Conservation (phyloP, 202 grass and related monocot species). For the Setaria viridis region DNA sequence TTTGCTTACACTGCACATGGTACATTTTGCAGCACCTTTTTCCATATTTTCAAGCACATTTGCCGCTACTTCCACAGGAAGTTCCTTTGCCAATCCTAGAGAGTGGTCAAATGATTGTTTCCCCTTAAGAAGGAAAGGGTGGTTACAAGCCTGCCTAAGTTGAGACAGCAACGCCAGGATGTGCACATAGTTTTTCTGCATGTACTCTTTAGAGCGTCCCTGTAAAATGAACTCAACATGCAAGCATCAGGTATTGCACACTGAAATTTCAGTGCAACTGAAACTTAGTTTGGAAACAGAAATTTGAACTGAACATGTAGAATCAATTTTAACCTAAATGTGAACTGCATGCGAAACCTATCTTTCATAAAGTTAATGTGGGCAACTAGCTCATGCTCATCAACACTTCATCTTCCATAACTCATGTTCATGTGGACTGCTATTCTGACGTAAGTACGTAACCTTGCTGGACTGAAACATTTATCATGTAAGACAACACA, state of each 20-base stretch:
- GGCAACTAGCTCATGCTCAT: background rate
- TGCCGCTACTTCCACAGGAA: constrained; percentile 57
- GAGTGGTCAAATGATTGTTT: constrained; percentile 51
- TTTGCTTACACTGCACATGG: constrained; percentile 70
- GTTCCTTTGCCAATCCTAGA: constrained; percentile 66
- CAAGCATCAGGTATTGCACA: background rate
- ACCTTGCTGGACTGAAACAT: background rate
- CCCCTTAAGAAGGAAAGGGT: constrained; percentile 74
- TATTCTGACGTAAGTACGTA: background rate
- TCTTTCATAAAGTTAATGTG: background rate
- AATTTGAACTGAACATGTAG: background rate
- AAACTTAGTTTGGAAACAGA: background rate
- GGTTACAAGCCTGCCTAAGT: constrained; percentile 89
- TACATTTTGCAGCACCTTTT: constrained; percentile 61
- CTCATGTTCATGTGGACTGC: background rate
- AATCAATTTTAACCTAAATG: background rate
- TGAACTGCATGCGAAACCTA: background rate
- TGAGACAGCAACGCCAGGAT: constrained; percentile 82
- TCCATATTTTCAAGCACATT: constrained; percentile 68
- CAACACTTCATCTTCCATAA: background rate
- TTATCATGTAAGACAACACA: background rate
- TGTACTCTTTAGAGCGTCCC: constrained; percentile 31
- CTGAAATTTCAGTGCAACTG: background rate
- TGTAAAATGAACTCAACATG: constrained; percentile 32
- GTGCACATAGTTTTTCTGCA: constrained; percentile 84